These are phyloP conservation scores for Populus alba DNA, from an alignment of 345 rosid species.

Conservation along the genomic window DNA sequence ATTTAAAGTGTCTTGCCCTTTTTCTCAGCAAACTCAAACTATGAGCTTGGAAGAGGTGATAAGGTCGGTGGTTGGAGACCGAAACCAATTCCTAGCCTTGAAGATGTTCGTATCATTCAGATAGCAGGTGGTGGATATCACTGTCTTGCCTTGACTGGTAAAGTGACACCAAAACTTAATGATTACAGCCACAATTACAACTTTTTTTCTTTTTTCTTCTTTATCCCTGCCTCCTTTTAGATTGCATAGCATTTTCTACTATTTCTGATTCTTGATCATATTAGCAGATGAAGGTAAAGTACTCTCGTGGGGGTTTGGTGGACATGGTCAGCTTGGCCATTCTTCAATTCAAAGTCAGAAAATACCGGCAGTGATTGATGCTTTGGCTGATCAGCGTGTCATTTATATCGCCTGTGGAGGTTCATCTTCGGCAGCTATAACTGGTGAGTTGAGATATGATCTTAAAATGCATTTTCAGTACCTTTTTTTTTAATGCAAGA, in stretches of 20 bases:
- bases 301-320: constrained; percentile 95
- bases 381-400: constrained; percentile 57
- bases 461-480: neutral
- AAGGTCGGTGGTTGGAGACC: constrained; percentile 88
- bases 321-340: constrained; percentile 85
- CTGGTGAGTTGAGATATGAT: constrained; percentile 39
- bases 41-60: constrained; percentile 89
- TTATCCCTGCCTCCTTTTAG: neutral
- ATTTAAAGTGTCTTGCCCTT: constrained; percentile 1
- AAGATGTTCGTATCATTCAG: constrained; percentile 54
- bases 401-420: constrained; percentile 74
- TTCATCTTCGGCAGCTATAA: constrained; percentile 83
- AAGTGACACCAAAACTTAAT: neutral
- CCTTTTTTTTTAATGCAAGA: neutral
- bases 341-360: constrained; percentile 53
- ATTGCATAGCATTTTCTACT: neutral
- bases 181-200: neutral
- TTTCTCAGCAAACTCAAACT: constrained; percentile 74
- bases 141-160: constrained; percentile 86
- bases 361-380: constrained; percentile 55
- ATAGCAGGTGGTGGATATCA: constrained; percentile 91
- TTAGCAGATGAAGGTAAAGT: constrained; percentile 75
- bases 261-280: constrained; percentile 8
- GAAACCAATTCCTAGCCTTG: constrained; percentile 59
- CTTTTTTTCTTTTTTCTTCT: neutral